These are phyloP conservation scores for Cryphonectria naterciae DNA, from an alignment of 2,329 filamentous ascomycete species.

Conservation along the genomic window DNA sequence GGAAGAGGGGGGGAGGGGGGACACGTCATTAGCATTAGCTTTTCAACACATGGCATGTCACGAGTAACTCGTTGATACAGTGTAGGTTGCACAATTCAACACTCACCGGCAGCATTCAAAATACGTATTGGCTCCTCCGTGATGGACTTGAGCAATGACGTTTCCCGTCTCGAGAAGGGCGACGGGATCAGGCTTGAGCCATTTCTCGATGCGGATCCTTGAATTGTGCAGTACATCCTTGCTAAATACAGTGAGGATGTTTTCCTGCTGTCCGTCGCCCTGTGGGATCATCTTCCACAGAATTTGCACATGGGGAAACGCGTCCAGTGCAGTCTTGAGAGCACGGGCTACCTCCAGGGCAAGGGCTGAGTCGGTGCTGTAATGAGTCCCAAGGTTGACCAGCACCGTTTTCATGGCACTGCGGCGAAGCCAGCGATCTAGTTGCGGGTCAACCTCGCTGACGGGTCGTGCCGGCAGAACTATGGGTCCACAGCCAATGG, in stretches of 20 bases:
- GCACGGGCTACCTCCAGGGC: slow-evolving; percentile 13
- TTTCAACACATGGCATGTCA: not conserved
- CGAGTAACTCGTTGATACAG: not conserved
- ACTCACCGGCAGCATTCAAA: slow-evolving; percentile 19
- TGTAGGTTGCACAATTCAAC: not conserved
- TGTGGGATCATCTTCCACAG: slow-evolving; percentile 17
- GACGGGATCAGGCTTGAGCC: slow-evolving; percentile 19
- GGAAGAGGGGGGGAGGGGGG: too few relatives aligned
- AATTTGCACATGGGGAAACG: slow-evolving; percentile 4
- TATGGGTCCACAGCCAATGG: slow-evolving; percentile 16
- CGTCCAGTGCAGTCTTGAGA: not conserved
- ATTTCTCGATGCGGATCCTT: slow-evolving; percentile 15
- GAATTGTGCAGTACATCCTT: not conserved
- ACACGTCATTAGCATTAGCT: not conserved
- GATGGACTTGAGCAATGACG: slow-evolving; percentile 18
- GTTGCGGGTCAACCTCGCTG: slow-evolving; percentile 3
- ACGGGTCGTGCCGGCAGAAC: slow-evolving; percentile 12
- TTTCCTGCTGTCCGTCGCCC: not conserved
- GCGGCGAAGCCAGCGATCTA: slow-evolving; percentile 8
- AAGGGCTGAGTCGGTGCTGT: slow-evolving; percentile 10
- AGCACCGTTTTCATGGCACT: slow-evolving; percentile 7
- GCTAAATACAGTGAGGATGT: slow-evolving; percentile 4
- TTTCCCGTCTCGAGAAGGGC: slow-evolving; percentile 15
- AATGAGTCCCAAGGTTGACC: slow-evolving; percentile 17
- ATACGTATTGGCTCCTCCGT: slow-evolving; percentile 19